Evolutionary conservation across 2,329 filamentous ascomycete species (phyloP), one percentile per base, ranked within the genome.

Genomic region (Claviceps citrina): DNA sequence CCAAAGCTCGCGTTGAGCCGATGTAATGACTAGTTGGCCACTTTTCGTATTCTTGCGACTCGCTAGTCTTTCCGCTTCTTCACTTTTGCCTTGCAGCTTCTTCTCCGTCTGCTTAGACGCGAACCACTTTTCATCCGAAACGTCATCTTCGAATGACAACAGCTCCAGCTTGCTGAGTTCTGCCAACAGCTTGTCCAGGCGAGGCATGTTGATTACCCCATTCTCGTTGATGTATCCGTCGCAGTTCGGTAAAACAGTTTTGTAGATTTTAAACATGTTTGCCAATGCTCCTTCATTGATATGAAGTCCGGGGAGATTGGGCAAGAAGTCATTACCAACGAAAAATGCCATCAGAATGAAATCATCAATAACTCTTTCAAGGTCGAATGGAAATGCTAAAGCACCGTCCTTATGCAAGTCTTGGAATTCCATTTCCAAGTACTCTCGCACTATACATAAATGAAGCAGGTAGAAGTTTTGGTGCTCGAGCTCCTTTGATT

Each of bases 311-410:
- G 93, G 93, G 43, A 98, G 70, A 62, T 98, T 95, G 3, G 91
- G 91, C 59, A 98, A 72, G 65, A 98, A 98, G 72, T 98, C 91
- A 62, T 98, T 98, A 57, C 91, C 91, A 53, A 98, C 85, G 60
- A 98, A 98, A 66, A 98, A 98, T 36, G 87, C 89, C 86, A 98
- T 95, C 45, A 98, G 74, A 57, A 98, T 96, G 61, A 98, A 98
- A 67, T 98, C 91, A 58, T 98, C 91, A 64, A 98, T 96, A 54
- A 98, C 78, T 47, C 82, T 77, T 66, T 98, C 91, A 71, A 98
- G 81, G 55, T 98, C 83, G 56, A 93, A 98, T 36, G 76, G 67
- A 52, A 95, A 87, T 31, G 66, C 69, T 50, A 94, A 67, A 50
- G 68, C 66, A 15, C 78, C 81, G 18, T 81, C 73, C 53, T 79